phyloP scores from a whole-genome alignment of 805 yeast species.

The Spencermartinsiella europaea region DNA sequence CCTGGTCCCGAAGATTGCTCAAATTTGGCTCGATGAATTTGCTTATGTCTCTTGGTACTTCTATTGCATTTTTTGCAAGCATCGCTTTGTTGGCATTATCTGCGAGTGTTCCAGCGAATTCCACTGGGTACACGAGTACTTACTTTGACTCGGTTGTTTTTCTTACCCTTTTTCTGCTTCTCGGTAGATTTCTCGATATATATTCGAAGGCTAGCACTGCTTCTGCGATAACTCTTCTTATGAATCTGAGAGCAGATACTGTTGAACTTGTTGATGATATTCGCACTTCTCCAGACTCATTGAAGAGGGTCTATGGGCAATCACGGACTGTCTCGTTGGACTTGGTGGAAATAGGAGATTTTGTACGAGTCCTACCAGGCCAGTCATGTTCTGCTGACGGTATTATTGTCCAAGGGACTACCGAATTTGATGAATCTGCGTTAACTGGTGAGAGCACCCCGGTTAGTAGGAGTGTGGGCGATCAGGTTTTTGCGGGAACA shows the following conservation, averaged over 20 bases:
- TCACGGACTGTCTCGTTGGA: constrained; percentile 24
- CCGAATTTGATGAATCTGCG: constrained; percentile 85
- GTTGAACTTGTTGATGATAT: constrained; percentile 41
- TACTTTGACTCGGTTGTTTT: constrained; percentile 79
- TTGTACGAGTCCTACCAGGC: constrained; percentile 42
- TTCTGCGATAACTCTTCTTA: constrained; percentile 52
- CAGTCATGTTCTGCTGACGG: constrained; percentile 68
- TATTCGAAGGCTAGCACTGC: constrained; percentile 65
- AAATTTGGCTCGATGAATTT: constrained; percentile 76
- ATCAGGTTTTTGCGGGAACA: constrained; percentile 69
- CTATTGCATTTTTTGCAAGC: constrained; percentile 67
- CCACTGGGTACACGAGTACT: constrained; percentile 44
- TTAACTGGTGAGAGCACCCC: constrained; percentile 80
- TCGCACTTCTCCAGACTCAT: constrained; percentile 6
- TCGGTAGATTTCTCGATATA: constrained; percentile 66
- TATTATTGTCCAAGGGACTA: constrained; percentile 59
- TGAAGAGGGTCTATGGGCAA: constrained; percentile 14
- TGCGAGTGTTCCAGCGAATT: constrained; percentile 28
- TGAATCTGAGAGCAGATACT: constrained; percentile 44
- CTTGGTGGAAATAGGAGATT: constrained; percentile 81
- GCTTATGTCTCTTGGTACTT: constrained; percentile 66
- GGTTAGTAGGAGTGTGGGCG: constrained; percentile 52
- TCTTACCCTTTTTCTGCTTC: constrained; percentile 61
- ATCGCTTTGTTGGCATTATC: constrained; percentile 49
- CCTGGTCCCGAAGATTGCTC: constrained; percentile 52